Evolutionary conservation across 345 rosid genomes (phyloP), one percentile per base, ranked within the genome.

Genomic region (Gynandropsis gynandra): DNA sequence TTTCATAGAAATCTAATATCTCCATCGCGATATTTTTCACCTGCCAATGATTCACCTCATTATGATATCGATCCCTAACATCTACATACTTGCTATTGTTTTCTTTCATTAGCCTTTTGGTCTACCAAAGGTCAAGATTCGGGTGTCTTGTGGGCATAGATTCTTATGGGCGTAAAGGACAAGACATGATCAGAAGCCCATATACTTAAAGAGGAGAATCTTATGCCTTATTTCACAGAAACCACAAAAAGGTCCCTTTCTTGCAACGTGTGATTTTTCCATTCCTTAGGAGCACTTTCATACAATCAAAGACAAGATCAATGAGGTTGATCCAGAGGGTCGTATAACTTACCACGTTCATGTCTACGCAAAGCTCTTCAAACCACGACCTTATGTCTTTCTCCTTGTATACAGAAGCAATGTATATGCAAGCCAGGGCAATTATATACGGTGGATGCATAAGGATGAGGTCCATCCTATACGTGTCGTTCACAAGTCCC

Each of bases 401-500:
- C 13, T 87, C 98, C 60, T 75, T 80, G 64, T 69, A 61, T 27
- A 78, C 90, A 16, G 86, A 79, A 32, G 93, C 87, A 50, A 85
- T 82, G 66, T 77, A 85, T 35, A 92, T 80, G 86, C 95, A 92
- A 73, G 96, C 98, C 46, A 92, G 67, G 17, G 98, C 81, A 56
- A 92, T 85, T 53, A 80, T 69, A 70, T 82, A 87, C 1, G 96
- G 98, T 4, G 96, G 93, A 53, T 92, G 89, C 36, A 72, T 69
- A 35, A 92, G 98, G 72, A 87, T 82, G 11, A 87, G 83, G 59
- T 92, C 98, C 95, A 78, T 84, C 83, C 67, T 84, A 81, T 87
- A 92, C 5, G 98, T 92, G 66, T 92, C 98, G 55, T 92, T 92
- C 50, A 85, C 81, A 50, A 92, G 76, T 47, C 98, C 98, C 98